Evolutionary conservation across 306 rosid genomes (phyloP), one percentile per base, ranked within the genome.

Genomic region (Mimosa pudica): DNA sequence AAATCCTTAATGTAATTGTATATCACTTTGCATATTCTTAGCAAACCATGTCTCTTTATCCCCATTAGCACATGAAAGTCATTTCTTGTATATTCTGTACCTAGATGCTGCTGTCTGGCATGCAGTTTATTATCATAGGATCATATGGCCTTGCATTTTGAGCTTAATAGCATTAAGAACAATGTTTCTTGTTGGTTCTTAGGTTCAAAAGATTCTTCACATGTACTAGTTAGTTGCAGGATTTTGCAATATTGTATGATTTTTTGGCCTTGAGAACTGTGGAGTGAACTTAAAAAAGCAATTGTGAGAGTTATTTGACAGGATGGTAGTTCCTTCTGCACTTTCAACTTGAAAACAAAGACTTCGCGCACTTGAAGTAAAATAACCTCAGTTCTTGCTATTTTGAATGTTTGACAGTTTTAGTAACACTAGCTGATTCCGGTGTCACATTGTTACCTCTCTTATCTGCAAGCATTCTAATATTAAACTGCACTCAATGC

Each of bases 151-250:
- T 76, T 76, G 58, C 30, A 13, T 71, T 71, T 75, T 81, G 33
- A 76, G 42, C 55, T 81, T 61, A 51, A 72, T 68, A 14, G 36
- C 18, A 68, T 45, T 55, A 45, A n/a, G 60, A 75, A 10, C 57
- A 47, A 13, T 17, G 17, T 81, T 48, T 75, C 66, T 69, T 81
- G 30, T 66, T 44, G 70, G 42, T 67, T 66, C 74, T 80, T 20
- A 74, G 69, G 76, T 54, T 54, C n/a, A 66, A 74, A 51, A 16
- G 74, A 47, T 12, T 65, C 70, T 69, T 75, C 32, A 18, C 47
- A 36, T 42, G 14, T 33, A 32, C 38, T n/a, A 18, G 38, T 80
- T 32, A 41, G 67, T 54, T 14, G 16, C 38, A 64, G 35, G 58
- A 64, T 80, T 57, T 36, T 41, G 60, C 30, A 24, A 41, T 67